A percentile compares a stretch with the other conserved stretches of the same genome.
Conservation (phyloP, 306 rosid species). For the Vigna trinervia region DNA sequence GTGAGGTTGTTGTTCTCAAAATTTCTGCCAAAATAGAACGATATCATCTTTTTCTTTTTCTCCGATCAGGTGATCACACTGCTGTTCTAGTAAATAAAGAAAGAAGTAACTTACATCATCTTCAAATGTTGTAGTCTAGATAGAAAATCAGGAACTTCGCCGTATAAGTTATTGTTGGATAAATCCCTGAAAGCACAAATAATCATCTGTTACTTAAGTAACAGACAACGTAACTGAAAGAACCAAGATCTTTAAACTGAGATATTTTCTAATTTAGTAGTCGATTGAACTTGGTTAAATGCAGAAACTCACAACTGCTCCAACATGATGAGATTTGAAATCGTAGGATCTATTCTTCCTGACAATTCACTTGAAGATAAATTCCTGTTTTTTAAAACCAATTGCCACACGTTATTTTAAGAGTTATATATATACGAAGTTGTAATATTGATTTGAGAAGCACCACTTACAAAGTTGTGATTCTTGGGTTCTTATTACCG, state of each 20-base stretch:
- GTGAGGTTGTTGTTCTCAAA: slow-evolving; percentile 52
- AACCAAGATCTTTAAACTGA: background rate
- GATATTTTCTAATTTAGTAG: background rate
- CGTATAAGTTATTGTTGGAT: slow-evolving; percentile 56
- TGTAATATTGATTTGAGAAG: background rate
- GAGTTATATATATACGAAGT: slow-evolving; percentile 4
- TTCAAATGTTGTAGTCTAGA: slow-evolving; percentile 27
- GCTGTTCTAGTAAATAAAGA: background rate
- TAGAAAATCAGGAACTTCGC: slow-evolving; percentile 44
- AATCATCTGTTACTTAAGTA: background rate
- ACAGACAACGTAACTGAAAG: too few relatives aligned
- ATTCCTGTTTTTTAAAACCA: slow-evolving; percentile 42
- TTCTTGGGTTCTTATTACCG: slow-evolving; percentile 41
- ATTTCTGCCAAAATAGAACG: slow-evolving; percentile 46
- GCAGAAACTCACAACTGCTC: slow-evolving; percentile 50
- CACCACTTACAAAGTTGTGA: slow-evolving; percentile 53
- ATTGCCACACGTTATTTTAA: background rate
- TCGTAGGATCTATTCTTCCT: slow-evolving; percentile 45
- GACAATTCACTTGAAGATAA: slow-evolving; percentile 55
- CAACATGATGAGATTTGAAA: slow-evolving; percentile 50
- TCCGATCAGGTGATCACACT: background rate
- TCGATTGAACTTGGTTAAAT: background rate
- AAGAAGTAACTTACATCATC: slow-evolving; percentile 50
- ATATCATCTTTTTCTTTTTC: background rate
- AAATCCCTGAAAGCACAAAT: slow-evolving; percentile 55